Percentiles rank a stretch among this genome's conserved stretches.
Evolutionary conservation across 2,329 filamentous ascomycete genomes (phyloP).

Genomic region (Tolypocladium capitatum): DNA sequence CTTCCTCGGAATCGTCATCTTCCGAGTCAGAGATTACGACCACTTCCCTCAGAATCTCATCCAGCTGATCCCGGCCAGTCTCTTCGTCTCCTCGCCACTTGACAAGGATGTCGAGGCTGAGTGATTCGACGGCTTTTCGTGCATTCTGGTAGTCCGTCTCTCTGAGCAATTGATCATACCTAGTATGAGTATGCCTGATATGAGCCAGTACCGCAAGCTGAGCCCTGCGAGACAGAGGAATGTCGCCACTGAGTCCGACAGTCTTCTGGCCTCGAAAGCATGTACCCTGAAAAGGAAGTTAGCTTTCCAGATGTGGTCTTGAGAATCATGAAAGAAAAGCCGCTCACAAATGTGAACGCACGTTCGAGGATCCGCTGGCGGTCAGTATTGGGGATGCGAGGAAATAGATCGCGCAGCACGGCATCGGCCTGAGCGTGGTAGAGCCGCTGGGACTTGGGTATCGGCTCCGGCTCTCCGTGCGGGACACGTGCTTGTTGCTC

Average conservation of each 20-base stretch:
- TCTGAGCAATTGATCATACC: conserved; percentile 47
- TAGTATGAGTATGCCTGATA: conserved; percentile 53
- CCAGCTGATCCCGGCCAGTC: conserved; percentile 52
- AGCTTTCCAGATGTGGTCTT: conserved; percentile 5
- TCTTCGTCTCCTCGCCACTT: conserved; percentile 63
- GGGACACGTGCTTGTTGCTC: conserved; percentile 7
- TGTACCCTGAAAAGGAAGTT: conserved; percentile 25
- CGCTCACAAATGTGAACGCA: conserved; percentile 47
- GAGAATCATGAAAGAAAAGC: neutral
- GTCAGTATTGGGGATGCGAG: conserved; percentile 51
- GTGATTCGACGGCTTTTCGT: conserved; percentile 44
- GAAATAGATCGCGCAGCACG: conserved; percentile 50
- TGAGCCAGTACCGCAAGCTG: conserved; percentile 54
- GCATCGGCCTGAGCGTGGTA: conserved; percentile 51
- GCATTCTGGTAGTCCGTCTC: conserved; percentile 47
- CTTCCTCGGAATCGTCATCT: conserved; percentile 26
- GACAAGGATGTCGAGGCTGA: conserved; percentile 52
- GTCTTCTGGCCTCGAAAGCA: conserved; percentile 38
- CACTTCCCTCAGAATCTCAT: conserved; percentile 53
- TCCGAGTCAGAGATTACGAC: conserved; percentile 53
- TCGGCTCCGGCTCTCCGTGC: conserved; percentile 33
- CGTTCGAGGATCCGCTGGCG: conserved; percentile 48
- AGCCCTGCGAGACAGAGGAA: conserved; percentile 47
- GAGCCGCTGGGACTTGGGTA: conserved; percentile 44
- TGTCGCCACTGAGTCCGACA: conserved; percentile 42